Evolutionary conservation across 2,329 filamentous ascomycete species (phyloP).

Genomic region (Clonostachys chloroleuca): DNA sequence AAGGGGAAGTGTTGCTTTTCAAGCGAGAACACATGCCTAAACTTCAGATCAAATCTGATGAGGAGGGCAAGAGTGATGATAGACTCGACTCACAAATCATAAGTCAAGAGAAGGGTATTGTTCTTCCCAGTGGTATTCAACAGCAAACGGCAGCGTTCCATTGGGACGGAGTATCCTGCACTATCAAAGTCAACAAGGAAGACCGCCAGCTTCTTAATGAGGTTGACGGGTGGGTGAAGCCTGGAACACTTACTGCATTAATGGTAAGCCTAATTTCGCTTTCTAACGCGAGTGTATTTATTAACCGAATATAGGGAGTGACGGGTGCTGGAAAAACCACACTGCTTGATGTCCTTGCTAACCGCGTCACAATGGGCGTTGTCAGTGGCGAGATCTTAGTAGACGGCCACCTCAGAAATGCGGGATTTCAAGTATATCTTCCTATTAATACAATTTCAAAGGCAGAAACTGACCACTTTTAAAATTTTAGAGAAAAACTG

Average conservation of each 20-base stretch:
- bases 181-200: constrained; percentile 63
- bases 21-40: constrained; percentile 42
- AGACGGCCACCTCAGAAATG: constrained; percentile 56
- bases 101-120: constrained; percentile 32
- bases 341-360: constrained; percentile 55
- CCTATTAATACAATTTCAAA: constrained; percentile 22
- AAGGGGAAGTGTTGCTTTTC: constrained; percentile 55
- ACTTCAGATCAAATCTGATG: constrained; percentile 43
- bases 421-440: constrained; percentile 38
- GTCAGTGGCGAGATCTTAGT: constrained; percentile 64
- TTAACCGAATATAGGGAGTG: constrained; percentile 13
- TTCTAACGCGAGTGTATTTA: constrained; percentile 42
- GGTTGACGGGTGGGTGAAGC: constrained; percentile 83
- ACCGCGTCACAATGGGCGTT: constrained; percentile 64
- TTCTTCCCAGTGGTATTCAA: constrained; percentile 28
- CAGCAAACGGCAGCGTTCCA: constrained; percentile 54
- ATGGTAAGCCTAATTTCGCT: constrained; percentile 47
- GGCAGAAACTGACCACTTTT: constrained; percentile 52
- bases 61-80: constrained; percentile 47
- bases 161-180: constrained; percentile 68
- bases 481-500: constrained; percentile 62
- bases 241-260: constrained; percentile 77
- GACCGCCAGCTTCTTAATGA: constrained; percentile 60
- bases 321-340: constrained; percentile 52
- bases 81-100: constrained; percentile 16